Conservation (phyloP, 768 basidiomycete genomes). For the Pulveroboletus sp. region DNA sequence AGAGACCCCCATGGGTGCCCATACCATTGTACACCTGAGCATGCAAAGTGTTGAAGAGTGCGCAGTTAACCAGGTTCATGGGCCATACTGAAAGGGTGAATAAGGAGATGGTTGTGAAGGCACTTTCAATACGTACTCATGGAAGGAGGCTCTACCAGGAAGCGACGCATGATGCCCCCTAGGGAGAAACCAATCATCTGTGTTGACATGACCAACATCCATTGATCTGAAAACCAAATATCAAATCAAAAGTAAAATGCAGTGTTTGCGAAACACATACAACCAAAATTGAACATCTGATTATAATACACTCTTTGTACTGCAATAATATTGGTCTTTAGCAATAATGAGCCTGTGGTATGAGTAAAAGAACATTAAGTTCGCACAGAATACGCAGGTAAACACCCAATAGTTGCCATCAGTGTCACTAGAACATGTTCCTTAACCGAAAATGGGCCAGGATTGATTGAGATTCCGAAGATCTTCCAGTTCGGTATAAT, state of each 20-base stretch:
- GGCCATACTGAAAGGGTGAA: too few relatives aligned
- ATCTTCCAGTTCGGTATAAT: conserved; percentile 38
- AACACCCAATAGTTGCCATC: too few relatives aligned
- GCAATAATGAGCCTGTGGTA: not conserved
- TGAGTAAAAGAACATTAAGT: conserved; percentile 16
- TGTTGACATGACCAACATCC: conserved; percentile 25
- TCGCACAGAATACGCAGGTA: too few relatives aligned
- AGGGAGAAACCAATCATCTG: too few relatives aligned
- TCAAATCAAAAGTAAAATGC: not conserved
- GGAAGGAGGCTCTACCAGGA: too few relatives aligned
- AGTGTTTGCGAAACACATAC: conserved; percentile 21
- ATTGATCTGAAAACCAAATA: conserved; percentile 36
- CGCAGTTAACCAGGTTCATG: too few relatives aligned
- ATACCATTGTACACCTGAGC: conserved; percentile 47
- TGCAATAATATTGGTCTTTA: conserved; percentile 60
- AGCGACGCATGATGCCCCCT: too few relatives aligned
- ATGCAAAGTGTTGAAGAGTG: conserved; percentile 11
- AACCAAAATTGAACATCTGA: conserved; percentile 43
- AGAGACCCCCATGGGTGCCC: conserved; percentile 41
- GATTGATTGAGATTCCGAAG: conserved; percentile 46
- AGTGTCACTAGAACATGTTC: conserved; percentile 54
- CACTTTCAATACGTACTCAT: too few relatives aligned
- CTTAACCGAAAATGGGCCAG: conserved; percentile 75
- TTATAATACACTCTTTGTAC: conserved; percentile 41
- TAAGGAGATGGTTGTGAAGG: too few relatives aligned